These are phyloP conservation scores for Lophium mytilinum DNA, from an alignment of 495 filamentous ascomycete species.

Conservation along the genomic window DNA sequence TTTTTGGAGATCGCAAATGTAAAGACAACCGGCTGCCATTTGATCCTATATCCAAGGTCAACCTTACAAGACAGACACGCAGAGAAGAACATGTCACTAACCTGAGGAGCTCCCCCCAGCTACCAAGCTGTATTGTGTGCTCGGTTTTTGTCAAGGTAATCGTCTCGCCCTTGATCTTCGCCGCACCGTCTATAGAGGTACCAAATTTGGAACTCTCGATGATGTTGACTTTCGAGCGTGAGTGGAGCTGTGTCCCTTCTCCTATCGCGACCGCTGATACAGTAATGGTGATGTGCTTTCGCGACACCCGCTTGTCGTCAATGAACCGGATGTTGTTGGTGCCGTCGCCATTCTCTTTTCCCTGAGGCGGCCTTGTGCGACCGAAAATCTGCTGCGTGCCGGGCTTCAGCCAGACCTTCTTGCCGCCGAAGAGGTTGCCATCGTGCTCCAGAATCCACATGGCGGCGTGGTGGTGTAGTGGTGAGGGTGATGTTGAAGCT, in stretches of 20 bases:
- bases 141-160: constrained; percentile 45
- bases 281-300: constrained; percentile 75
- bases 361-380: constrained; percentile 23
- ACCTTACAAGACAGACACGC: not conserved
- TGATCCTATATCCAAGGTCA: constrained; percentile 45
- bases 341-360: constrained; percentile 3
- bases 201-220: constrained; percentile 62
- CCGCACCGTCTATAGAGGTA: constrained; percentile 64
- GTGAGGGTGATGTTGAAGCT: no score
- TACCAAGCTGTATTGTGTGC: constrained; percentile 61
- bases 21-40: constrained; percentile 73
- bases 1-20: constrained; percentile 74
- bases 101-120: constrained; percentile 49
- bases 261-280: constrained; percentile 57
- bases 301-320: constrained; percentile 69
- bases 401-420: constrained; percentile 33
- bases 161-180: constrained; percentile 47
- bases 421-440: constrained; percentile 31
- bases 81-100: constrained; percentile 14
- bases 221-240: constrained; percentile 56
- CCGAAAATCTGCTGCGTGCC: constrained; percentile 31
- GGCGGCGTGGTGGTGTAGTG: not conserved
- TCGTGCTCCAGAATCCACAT: constrained; percentile 36
- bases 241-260: constrained; percentile 56
- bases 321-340: constrained; percentile 49